Conservation (phyloP, 2,329 filamentous ascomycete species). For the Fusarium guadeloupense region DNA sequence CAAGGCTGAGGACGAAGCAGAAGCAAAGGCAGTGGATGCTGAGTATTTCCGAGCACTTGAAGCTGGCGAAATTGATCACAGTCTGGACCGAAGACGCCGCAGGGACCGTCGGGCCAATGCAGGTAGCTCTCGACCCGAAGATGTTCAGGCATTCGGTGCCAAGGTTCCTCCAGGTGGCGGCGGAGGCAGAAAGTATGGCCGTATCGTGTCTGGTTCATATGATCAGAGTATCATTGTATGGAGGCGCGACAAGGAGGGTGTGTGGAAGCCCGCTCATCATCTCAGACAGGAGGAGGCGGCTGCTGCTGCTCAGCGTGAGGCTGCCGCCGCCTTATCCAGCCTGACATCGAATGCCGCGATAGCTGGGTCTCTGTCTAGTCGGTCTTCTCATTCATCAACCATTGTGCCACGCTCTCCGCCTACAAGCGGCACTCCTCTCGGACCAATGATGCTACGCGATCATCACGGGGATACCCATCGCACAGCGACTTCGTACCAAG, state of each 20-base stretch:
- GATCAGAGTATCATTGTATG: slow-evolving; percentile 96
- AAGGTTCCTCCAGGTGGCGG: slow-evolving; percentile 91
- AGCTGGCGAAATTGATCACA: slow-evolving; percentile 57
- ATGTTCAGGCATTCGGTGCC: slow-evolving; percentile 82
- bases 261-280: slow-evolving; percentile 82
- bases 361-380: slow-evolving; percentile 11
- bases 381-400: slow-evolving; percentile 13
- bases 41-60: slow-evolving; percentile 73
- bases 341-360: slow-evolving; percentile 22
- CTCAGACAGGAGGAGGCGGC: slow-evolving; percentile 79
- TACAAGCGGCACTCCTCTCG: slow-evolving; percentile 13
- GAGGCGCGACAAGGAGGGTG: slow-evolving; percentile 84
- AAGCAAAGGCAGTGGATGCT: slow-evolving; percentile 77
- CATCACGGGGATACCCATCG: slow-evolving; percentile 42
- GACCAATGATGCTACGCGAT: slow-evolving; percentile 36
- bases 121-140: slow-evolving; percentile 77
- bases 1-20: slow-evolving; percentile 74
- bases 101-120: slow-evolving; percentile 65
- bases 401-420: slow-evolving; percentile 16
- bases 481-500: slow-evolving; percentile 55
- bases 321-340: slow-evolving; percentile 23
- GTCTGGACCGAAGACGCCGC: slow-evolving; percentile 45
- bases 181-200: slow-evolving; percentile 85
- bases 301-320: slow-evolving; percentile 55
- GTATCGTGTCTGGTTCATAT: slow-evolving; percentile 97